phyloP scores from a whole-genome alignment of 768 basidiomycete species.

The Boletus reticulatus region DNA sequence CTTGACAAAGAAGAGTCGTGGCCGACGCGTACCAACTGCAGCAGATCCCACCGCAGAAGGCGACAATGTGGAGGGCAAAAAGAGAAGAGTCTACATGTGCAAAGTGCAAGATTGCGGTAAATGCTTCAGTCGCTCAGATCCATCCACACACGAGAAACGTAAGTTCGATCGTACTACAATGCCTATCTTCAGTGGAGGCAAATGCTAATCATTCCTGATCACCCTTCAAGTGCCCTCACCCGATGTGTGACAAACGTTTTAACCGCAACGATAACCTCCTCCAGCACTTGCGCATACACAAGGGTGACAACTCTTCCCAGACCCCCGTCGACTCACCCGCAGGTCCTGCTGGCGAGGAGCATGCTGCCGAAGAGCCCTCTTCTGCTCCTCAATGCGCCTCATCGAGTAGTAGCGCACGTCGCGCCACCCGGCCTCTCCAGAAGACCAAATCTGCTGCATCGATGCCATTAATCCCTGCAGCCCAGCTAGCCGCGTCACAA shows the following conservation, averaged over 20 bases:
- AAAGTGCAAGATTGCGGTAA: slow-evolving; percentile 69
- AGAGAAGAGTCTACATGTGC: slow-evolving; percentile 51
- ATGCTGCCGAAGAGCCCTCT: slow-evolving; percentile 15
- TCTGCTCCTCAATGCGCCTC: slow-evolving; percentile 25
- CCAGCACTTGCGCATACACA: slow-evolving; percentile 75
- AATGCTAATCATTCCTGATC: slow-evolving; percentile 26
- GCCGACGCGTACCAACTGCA: slow-evolving; percentile 68
- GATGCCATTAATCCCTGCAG: slow-evolving; percentile 33
- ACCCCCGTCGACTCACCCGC: slow-evolving; percentile 31
- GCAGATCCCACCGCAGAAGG: slow-evolving; percentile 23
- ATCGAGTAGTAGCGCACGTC: slow-evolving; percentile 20
- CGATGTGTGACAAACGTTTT: slow-evolving; percentile 68
- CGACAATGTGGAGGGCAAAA: slow-evolving; percentile 30
- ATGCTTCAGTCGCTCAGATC: slow-evolving; percentile 68
- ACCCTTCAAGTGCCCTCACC: slow-evolving; percentile 74
- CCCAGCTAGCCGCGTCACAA: slow-evolving; percentile 34
- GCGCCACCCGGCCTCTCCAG: slow-evolving; percentile 31
- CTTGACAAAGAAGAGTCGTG: slow-evolving; percentile 77
- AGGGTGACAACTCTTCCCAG: slow-evolving; percentile 36
- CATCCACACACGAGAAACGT: slow-evolving; percentile 77
- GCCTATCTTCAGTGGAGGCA: slow-evolving; percentile 11
- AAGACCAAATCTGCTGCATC: slow-evolving; percentile 37
- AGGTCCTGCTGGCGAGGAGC: slow-evolving; percentile 27
- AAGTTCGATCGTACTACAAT: slow-evolving; percentile 33
- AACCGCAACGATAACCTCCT: slow-evolving; percentile 79